These are phyloP conservation scores for Globisporangium acanthophoron DNA, from an alignment of 352 stramenopile species.

Conservation along the genomic window DNA sequence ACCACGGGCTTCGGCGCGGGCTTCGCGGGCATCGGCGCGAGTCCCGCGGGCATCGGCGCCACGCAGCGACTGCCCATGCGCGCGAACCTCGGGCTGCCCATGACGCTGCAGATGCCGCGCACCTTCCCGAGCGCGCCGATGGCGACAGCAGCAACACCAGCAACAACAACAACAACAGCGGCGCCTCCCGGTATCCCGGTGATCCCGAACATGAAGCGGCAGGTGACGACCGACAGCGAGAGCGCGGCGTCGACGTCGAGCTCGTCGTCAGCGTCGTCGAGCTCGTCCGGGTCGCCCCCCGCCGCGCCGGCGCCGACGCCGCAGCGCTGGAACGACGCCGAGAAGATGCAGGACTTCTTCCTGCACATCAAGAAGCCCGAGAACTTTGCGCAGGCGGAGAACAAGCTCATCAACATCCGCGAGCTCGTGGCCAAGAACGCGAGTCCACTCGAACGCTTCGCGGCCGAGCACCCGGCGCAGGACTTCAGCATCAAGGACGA, in stretches of 20 bases:
- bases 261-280: slow-evolving; percentile 4
- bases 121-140: slow-evolving; percentile 7
- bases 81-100: slow-evolving; percentile 14
- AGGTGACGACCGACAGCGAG: slow-evolving; percentile 3
- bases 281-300: neutral
- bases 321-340: slow-evolving; percentile 31
- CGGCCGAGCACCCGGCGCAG: neutral
- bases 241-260: slow-evolving; percentile 18
- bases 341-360: slow-evolving; percentile 60
- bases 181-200: slow-evolving; percentile 7
- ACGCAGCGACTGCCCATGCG: slow-evolving; percentile 10
- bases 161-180: no score
- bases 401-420: slow-evolving; percentile 60
- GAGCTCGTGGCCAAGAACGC: slow-evolving; percentile 35
- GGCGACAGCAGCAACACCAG: no score
- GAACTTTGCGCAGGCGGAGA: slow-evolving; percentile 24
- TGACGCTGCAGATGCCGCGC: slow-evolving; percentile 17
- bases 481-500: slow-evolving; percentile 1
- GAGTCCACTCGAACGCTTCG: slow-evolving; percentile 12
- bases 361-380: slow-evolving; percentile 34
- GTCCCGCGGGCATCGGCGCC: slow-evolving; percentile 3
- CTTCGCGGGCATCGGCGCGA: slow-evolving; percentile 8
- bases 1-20: slow-evolving; percentile 1
- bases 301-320: slow-evolving; percentile 12
- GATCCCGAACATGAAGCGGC: slow-evolving; percentile 15